These are phyloP conservation scores for Vaccinium darrowii DNA, from an alignment of 148 eudicot species.

Conservation along the genomic window DNA sequence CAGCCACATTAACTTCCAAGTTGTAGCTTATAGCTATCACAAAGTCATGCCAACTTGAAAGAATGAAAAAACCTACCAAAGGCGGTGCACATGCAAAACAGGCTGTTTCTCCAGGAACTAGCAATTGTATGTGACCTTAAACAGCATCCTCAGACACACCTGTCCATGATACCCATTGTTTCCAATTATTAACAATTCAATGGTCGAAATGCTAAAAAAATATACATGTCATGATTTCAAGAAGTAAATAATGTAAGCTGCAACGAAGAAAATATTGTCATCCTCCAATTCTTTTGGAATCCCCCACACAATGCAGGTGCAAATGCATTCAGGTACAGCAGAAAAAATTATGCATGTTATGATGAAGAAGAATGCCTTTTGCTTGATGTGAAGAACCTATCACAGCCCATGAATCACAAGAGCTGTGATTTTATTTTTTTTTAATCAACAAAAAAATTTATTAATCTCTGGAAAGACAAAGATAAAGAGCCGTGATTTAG, in stretches of 20 bases:
- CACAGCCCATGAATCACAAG: not conserved
- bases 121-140: slow-evolving; percentile 94
- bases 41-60: not conserved
- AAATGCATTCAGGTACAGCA: not conserved
- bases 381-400: not conserved
- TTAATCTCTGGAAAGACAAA: too few relatives aligned
- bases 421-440: not conserved
- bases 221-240: not conserved
- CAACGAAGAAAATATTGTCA: slow-evolving; percentile 9
- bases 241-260: not conserved
- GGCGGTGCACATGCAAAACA: slow-evolving; percentile 99
- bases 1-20: not conserved
- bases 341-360: not conserved
- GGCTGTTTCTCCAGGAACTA: slow-evolving; percentile 96
- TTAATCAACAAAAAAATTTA: too few relatives aligned
- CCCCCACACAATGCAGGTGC: not conserved
- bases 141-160: slow-evolving; percentile 99
- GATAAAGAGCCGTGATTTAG: not conserved
- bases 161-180: slow-evolving; percentile 25
- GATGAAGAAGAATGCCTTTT: not conserved
- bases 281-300: not conserved
- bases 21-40: not conserved
- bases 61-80: slow-evolving; percentile 52
- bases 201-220: not conserved
- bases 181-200: not conserved